Evolutionary conservation across 2,329 filamentous ascomycete genomes (phyloP).

Genomic region (Hawksworthiomyces lignivorus): DNA sequence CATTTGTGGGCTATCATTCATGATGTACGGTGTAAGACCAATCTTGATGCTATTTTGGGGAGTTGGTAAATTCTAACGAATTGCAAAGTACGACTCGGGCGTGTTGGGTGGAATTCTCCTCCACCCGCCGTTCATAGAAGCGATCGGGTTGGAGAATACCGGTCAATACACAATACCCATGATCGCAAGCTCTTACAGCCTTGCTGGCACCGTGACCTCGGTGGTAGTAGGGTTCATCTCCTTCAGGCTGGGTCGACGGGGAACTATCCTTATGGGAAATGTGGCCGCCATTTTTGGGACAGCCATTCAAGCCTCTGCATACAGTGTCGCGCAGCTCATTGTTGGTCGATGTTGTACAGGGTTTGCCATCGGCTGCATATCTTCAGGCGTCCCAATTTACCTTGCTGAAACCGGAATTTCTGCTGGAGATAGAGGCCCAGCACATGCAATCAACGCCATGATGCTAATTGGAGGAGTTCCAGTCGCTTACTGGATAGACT

Average conservation of each 20-base stretch:
- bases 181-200: conserved; percentile 1
- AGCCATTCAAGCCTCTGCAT: background rate
- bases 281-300: background rate
- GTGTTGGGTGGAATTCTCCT: background rate
- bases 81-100: conserved; percentile 2
- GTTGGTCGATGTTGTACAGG: background rate
- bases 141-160: background rate
- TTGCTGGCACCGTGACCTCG: conserved; percentile 1
- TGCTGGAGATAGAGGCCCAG: background rate
- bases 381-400: conserved; percentile 1
- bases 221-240: background rate
- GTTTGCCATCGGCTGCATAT: conserved; percentile 6
- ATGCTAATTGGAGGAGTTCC: conserved; percentile 2
- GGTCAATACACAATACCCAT: background rate
- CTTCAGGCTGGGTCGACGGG: background rate
- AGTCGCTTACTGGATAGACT: conserved; percentile 5
- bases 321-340: background rate
- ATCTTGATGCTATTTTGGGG: no score
- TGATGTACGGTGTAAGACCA: conserved; percentile 1
- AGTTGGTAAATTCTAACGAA: no score
- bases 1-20: background rate
- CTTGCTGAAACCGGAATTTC: background rate
- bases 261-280: conserved; percentile 2
- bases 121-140: background rate
- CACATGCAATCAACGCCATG: conserved; percentile 1